These are phyloP conservation scores for Verticillium nubilum DNA, from an alignment of 2,329 filamentous ascomycete species.

Conservation along the genomic window DNA sequence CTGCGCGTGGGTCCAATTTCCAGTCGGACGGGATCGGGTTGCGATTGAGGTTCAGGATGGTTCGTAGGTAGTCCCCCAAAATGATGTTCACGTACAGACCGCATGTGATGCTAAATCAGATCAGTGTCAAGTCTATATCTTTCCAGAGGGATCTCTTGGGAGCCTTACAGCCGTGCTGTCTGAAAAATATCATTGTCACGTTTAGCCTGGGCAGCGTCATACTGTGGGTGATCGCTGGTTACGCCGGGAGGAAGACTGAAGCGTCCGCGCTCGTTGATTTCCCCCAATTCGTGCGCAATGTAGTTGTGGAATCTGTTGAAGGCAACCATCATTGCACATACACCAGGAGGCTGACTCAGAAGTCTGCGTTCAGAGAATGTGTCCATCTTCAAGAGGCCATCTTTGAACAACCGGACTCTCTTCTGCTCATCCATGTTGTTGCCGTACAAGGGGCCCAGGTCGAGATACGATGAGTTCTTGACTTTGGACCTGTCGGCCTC, in stretches of 20 bases:
- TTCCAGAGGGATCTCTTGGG: background rate
- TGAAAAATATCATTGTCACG: conserved; percentile 51
- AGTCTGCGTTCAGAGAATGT: conserved; percentile 63
- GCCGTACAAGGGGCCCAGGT: conserved; percentile 68
- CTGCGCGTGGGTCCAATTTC: conserved; percentile 59
- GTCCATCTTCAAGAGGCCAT: conserved; percentile 63
- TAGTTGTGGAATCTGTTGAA: conserved; percentile 69
- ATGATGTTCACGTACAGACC: conserved; percentile 53
- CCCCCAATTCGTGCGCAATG: conserved; percentile 53
- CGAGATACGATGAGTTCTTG: conserved; percentile 68
- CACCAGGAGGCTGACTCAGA: conserved; percentile 61
- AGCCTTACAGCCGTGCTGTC: conserved; percentile 36
- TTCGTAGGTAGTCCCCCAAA: conserved; percentile 54
- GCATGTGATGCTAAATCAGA: conserved; percentile 31
- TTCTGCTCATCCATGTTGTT: conserved; percentile 59
- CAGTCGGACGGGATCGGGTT: conserved; percentile 45
- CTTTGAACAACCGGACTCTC: conserved; percentile 54
- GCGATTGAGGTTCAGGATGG: conserved; percentile 55
- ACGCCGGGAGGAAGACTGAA: conserved; percentile 4
- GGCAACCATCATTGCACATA: conserved; percentile 62
- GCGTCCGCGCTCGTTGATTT: conserved; percentile 17
- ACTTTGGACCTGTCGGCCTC: conserved; percentile 58
- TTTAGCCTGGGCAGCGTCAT: conserved; percentile 29
- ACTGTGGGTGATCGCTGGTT: conserved; percentile 11
- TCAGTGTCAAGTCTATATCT: background rate